Evolutionary conservation across 176 grass and related monocot genomes (phyloP).

Genomic region (Cenchrus purpureus): DNA sequence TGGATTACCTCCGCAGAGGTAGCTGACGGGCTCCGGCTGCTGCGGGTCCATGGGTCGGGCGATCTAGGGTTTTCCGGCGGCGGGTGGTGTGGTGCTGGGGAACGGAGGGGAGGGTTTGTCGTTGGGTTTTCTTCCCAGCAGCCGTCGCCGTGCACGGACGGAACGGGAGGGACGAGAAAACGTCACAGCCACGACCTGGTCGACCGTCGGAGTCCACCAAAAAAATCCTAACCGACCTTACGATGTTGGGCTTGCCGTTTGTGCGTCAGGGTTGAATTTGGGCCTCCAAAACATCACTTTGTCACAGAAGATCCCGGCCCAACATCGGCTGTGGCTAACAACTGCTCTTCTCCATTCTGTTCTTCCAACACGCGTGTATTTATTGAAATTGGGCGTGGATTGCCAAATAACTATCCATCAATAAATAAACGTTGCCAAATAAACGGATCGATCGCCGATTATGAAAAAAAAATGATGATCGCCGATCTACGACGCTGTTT

Average conservation of each 20-base stretch:
- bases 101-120: not conserved
- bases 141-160: not conserved
- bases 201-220: too few species aligned
- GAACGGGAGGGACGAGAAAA: too few species aligned
- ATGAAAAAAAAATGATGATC: too few species aligned
- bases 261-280: too few species aligned
- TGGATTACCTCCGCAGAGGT: conserved; percentile 51
- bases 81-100: not conserved
- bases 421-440: too few species aligned
- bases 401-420: too few species aligned
- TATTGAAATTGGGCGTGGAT: too few species aligned
- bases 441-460: too few species aligned
- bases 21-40: conserved; percentile 57
- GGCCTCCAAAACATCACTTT: not conserved
- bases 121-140: not conserved
- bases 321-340: not conserved
- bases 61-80: conserved; percentile 26
- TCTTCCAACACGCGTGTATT: too few species aligned
- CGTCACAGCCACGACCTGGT: too few species aligned
- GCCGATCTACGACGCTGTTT: too few species aligned
- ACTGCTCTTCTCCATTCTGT: too few species aligned
- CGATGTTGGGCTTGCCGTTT: not conserved
- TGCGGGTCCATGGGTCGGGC: conserved; percentile 40
- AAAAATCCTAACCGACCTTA: not conserved
- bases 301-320: not conserved